phyloP scores from a whole-genome alignment of 148 eudicot genomes.

The Diospyros lotus region DNA sequence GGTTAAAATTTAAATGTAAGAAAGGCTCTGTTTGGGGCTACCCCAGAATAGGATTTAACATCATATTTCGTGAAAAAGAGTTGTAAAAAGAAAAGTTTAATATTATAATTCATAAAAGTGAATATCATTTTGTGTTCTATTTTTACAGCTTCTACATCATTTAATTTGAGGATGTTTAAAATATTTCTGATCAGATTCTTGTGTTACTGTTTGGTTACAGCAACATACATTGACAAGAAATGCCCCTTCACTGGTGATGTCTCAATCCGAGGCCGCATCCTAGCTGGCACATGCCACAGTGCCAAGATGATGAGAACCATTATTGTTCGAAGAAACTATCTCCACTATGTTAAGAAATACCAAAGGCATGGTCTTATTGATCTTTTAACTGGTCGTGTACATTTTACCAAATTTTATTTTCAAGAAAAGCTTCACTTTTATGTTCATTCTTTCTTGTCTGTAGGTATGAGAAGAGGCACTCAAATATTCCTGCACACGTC shows the following conservation, averaged over 20 bases:
- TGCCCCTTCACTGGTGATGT: constrained; percentile 25
- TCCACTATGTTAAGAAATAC: constrained; percentile 23
- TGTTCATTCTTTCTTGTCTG: background rate
- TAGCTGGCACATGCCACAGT: constrained; percentile 26
- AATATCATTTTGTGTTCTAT: no score
- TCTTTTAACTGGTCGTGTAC: background rate
- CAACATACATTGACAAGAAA: constrained; percentile 24
- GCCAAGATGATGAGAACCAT: constrained; percentile 27
- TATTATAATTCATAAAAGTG: no score
- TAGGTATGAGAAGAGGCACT: constrained; percentile 31
- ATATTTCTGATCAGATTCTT: background rate
- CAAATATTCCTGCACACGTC: constrained; percentile 22
- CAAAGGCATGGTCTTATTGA: constrained; percentile 5
- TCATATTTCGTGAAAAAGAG: no score
- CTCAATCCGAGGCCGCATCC: constrained; percentile 23
- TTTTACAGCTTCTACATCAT: background rate
- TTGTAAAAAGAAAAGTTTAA: no score
- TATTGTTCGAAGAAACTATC: constrained; percentile 23
- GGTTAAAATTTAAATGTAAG: no score
- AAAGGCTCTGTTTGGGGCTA: no score
- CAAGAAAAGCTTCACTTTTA: constrained; percentile 1
- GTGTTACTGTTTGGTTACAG: constrained; percentile 4
- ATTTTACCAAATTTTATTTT: background rate
- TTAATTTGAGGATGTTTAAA: background rate
- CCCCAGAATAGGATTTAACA: no score